Evolutionary conservation across 352 stramenopile genomes (phyloP).

Genomic region (Globisporangium barbulae): DNA sequence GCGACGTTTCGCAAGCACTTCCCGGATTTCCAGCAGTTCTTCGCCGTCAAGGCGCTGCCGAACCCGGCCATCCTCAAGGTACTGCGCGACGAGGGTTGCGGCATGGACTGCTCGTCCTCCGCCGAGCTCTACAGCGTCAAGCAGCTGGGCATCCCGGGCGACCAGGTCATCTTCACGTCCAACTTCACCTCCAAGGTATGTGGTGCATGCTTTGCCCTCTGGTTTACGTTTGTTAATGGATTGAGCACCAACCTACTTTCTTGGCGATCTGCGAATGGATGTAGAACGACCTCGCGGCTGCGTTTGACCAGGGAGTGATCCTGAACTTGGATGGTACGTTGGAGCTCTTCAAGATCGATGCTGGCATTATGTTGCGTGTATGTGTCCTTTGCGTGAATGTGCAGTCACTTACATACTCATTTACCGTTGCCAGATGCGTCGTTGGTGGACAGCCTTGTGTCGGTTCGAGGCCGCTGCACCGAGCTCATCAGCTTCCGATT

Average conservation of each 20-base stretch:
- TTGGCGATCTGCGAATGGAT: neutral
- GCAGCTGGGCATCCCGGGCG: constrained; percentile 64
- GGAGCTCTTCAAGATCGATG: constrained; percentile 4
- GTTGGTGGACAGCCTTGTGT: constrained; percentile 74
- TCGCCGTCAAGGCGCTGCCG: constrained; percentile 87
- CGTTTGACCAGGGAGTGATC: constrained; percentile 81
- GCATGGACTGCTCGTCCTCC: constrained; percentile 88
- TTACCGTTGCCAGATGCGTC: constrained; percentile 44
- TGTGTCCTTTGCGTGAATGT: neutral
- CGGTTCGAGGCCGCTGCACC: constrained; percentile 61
- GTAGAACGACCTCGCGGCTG: constrained; percentile 57
- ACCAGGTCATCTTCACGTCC: constrained; percentile 88
- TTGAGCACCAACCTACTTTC: neutral
- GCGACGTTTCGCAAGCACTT: constrained; percentile 74
- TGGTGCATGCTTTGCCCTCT: neutral
- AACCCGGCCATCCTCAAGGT: constrained; percentile 88
- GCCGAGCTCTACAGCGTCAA: constrained; percentile 79
- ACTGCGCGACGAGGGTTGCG: constrained; percentile 78
- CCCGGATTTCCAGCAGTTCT: constrained; percentile 86
- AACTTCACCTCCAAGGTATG: constrained; percentile 82
- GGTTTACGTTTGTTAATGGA: neutral
- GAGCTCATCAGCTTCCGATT: constrained; percentile 88
- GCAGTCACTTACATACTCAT: neutral
- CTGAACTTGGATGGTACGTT: constrained; percentile 78
- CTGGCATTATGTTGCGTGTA: neutral